Percentiles rank a stretch among this genome's conserved stretches.
Conservation (phyloP, 2,329 filamentous ascomycete genomes). For the Fusarium tuaranense region DNA sequence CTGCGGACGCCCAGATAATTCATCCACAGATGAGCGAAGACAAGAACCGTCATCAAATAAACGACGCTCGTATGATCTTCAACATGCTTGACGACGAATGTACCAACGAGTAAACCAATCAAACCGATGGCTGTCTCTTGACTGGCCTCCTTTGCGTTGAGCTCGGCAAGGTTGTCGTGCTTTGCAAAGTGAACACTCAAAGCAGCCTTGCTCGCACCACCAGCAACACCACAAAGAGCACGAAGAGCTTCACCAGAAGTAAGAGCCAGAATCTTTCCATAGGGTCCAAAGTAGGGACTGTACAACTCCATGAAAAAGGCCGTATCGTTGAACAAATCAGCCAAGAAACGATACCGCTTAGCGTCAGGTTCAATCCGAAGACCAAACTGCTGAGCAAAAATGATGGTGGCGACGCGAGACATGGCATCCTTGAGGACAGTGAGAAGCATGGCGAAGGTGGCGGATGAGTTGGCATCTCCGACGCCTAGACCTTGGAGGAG, state of each 20-base stretch:
- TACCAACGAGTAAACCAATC: constrained; percentile 87
- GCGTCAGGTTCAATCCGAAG: constrained; percentile 89
- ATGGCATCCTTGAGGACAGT: constrained; percentile 86
- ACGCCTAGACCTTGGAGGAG: constrained; percentile 86
- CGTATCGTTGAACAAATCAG: constrained; percentile 89
- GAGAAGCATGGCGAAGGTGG: constrained; percentile 84
- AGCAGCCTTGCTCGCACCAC: constrained; percentile 89
- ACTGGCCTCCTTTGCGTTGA: constrained; percentile 95
- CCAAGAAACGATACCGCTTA: constrained; percentile 88
- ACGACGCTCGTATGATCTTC: constrained; percentile 79
- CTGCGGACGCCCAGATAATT: constrained; percentile 89
- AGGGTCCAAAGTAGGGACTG: constrained; percentile 75
- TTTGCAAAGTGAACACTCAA: constrained; percentile 92
- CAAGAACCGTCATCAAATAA: constrained; percentile 75
- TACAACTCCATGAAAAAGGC: constrained; percentile 89
- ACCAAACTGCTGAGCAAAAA: constrained; percentile 86
- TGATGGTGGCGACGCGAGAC: constrained; percentile 84
- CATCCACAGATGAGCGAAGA: constrained; percentile 81
- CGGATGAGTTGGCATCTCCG: constrained; percentile 81
- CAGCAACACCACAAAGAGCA: constrained; percentile 87
- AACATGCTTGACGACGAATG: constrained; percentile 81
- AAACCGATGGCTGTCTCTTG: constrained; percentile 95
- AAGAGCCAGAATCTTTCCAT: constrained; percentile 62
- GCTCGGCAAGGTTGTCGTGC: constrained; percentile 87
- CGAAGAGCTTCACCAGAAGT: constrained; percentile 64